Evolutionary conservation across 768 basidiomycete species (phyloP), one percentile per base, ranked within the genome.

Genomic region (Mycena rebaudengoi): DNA sequence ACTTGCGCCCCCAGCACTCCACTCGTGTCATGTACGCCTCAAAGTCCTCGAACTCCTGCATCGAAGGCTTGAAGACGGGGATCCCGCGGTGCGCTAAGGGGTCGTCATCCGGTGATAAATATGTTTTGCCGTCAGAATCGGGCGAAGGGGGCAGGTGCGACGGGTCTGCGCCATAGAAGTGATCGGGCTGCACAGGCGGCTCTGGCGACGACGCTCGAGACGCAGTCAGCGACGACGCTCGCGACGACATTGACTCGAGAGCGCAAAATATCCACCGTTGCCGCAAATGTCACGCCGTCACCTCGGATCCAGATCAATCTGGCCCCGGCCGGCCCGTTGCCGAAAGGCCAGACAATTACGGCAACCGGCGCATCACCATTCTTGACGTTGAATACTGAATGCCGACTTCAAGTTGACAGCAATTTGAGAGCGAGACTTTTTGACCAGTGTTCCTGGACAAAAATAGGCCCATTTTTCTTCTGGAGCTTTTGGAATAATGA

Each of bases 1-100:
- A 95, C 60, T 83, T 83, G 73, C 83, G 86, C 1, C 98, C 98
- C 94, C 98, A 99, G 63, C 88, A 85, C 74, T 96, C 95, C 44
- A 99, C 85, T 63, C 79, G 87, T 66, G 86, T 89, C 86, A 98
- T 91, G 75, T 94, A 99, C 12, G 73, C 89, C 72, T 99, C 97
- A 75, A 98, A 99, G 77, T 96, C 93, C 64, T 82, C 75, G 70
- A 98, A 98, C 70, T 99, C 95, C 51, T 91, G 90, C 88, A 96
- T 91, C 2, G 91, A 88, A 10, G 98, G 98, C 73, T 88, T 91
- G 85, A 99, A 99, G 12, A 99, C 95, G 6, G 97, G 98, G 45
- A 99, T 97, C 35, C 97, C 98, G 49, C 92, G 91, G 69, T 89
- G 86, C 0, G 93, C 92, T 28, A 88, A 72, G 25, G 88, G 91